Evolutionary conservation across 768 basidiomycete genomes (phyloP), one percentile per base, ranked within the genome.

Genomic region (Exidia glandulosa): DNA sequence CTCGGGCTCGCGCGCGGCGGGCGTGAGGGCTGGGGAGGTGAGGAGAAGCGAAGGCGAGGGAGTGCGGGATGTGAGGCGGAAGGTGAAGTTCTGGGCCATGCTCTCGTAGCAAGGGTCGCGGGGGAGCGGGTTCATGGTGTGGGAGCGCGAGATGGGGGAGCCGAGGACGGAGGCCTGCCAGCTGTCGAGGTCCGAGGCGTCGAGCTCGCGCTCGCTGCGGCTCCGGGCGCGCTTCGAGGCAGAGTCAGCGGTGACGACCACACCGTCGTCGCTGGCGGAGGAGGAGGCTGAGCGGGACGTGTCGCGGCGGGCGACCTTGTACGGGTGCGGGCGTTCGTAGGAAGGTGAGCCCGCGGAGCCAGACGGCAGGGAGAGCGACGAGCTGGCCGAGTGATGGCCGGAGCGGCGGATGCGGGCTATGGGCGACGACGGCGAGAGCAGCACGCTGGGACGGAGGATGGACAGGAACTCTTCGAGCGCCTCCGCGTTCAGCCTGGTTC

Each of bases 381-480:
- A 9, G 3, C 25, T 73, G 70, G 30, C 31, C 10, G 32, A 34
- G 56, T 57, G 56, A 34, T 31, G 33, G 56, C 29, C 32, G n/a
- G 54, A 33, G 30, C 31, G 33, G 23, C 33, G n/a, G 36, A 31
- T 34, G 33, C 32, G 56, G 33, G 56, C 36, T 33, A 57, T 57
- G 30, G 56, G 56, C 32, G 32, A 57, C 25, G 56, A 30, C 16
- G 56, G 36, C 14, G 19, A 13, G 31, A 41, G 33, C 30, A 82
- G 72, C 70, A 81, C 79, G 52, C 84, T 78, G 27, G 87, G 86
- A 19, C 82, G 76, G 47, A 90, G 75, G 68, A 90, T 90, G 60
- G 88, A 85, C 27, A 90, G 75, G 64, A 90, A 90, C 70, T 90
- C 88, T 69, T 90, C 88, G 13, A 90, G 79, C 5, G 88, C 88